phyloP scores from a whole-genome alignment of 441 rosid genomes.

The Corymbia citriodora region DNA sequence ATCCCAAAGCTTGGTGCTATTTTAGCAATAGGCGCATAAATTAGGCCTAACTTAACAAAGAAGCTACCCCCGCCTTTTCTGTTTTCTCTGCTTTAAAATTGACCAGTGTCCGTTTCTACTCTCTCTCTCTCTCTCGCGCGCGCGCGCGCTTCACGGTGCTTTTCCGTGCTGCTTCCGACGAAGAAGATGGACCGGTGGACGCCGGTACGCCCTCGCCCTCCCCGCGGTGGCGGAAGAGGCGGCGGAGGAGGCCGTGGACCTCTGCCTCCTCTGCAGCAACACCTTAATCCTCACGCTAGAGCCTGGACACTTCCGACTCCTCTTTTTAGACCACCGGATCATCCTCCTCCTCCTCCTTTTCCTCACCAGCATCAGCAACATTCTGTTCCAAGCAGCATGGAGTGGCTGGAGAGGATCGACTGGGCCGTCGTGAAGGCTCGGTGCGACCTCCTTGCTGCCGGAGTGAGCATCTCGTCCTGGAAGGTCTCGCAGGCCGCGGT shows the following conservation, averaged over 20 bases:
- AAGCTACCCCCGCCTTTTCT: not conserved
- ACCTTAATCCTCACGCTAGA: not conserved
- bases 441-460: not conserved
- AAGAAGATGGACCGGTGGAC: not conserved
- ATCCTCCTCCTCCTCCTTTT: not conserved
- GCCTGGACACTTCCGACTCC: not conserved
- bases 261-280: not conserved
- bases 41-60: not conserved
- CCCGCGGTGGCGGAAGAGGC: not conserved
- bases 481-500: constrained; percentile 3
- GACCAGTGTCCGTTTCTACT: not conserved
- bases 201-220: not conserved
- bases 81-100: not conserved
- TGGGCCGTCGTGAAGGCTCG: not conserved
- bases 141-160: not conserved
- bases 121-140: too few species aligned
- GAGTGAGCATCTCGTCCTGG: not conserved
- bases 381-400: not conserved
- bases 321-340: not conserved
- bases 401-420: not conserved
- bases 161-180: not conserved
- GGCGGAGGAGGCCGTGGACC: not conserved
- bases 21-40: accelerated
- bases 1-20: not conserved
- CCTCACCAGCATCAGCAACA: not conserved